A percentile compares a stretch with the other conserved stretches of the same genome.
phyloP scores from a whole-genome alignment of 2,329 filamentous ascomycete genomes.

The Fusarium nurragi region DNA sequence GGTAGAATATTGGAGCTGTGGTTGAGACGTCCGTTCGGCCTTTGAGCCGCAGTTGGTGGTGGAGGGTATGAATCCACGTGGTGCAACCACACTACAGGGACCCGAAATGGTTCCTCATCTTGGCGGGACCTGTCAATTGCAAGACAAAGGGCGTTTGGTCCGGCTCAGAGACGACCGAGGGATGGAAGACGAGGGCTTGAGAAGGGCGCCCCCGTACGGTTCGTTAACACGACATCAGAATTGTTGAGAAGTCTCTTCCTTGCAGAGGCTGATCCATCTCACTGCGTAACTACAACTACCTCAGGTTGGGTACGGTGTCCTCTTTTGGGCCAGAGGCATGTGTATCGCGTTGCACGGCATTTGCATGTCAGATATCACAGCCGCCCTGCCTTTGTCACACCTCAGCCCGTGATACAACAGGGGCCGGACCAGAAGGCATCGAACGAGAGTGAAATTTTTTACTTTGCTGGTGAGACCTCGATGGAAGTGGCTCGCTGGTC shows the following conservation, averaged over 20 bases:
- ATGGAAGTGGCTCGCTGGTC: constrained; percentile 20
- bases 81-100: constrained; percentile 39
- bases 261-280: constrained; percentile 11
- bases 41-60: constrained; percentile 31
- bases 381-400: constrained; percentile 31
- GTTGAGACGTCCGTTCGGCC: constrained; percentile 33
- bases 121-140: constrained; percentile 9
- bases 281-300: neutral
- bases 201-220: constrained; percentile 12
- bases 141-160: constrained; percentile 2
- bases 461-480: constrained; percentile 24
- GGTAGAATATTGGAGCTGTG: constrained; percentile 14
- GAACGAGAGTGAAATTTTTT: constrained; percentile 15
- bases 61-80: constrained; percentile 40
- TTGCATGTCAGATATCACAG: constrained; percentile 19
- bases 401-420: constrained; percentile 20
- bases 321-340: constrained; percentile 16
- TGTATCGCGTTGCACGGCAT: constrained; percentile 28
- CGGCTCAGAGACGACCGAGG: constrained; percentile 1
- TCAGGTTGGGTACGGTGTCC: constrained; percentile 2
- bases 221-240: constrained; percentile 13
- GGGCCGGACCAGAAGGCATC: constrained; percentile 26
- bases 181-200: neutral
- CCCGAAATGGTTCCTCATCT: constrained; percentile 1
- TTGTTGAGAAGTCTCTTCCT: constrained; percentile 3